Evolutionary conservation across 306 rosid genomes (phyloP).

Genomic region (Geum urbanum): DNA sequence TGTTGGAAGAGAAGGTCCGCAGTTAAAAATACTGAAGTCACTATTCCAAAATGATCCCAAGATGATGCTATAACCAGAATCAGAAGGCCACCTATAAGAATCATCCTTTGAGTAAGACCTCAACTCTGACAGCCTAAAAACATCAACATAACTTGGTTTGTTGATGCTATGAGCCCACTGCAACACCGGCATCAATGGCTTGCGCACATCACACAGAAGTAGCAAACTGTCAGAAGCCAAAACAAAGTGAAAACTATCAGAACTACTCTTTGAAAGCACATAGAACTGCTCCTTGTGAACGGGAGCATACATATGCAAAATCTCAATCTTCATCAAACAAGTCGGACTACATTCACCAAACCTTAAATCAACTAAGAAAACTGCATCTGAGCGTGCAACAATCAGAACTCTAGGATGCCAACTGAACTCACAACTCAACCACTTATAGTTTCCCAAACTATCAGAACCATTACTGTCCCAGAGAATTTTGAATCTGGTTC

Average conservation of each 20-base stretch:
- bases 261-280: constrained; percentile 44
- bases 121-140: constrained; percentile 46
- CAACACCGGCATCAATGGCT: constrained; percentile 53
- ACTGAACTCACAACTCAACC: constrained; percentile 73
- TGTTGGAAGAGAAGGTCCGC: constrained; percentile 45
- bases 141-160: constrained; percentile 39
- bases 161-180: constrained; percentile 62
- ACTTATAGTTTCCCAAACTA: constrained; percentile 24
- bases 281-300: constrained; percentile 44
- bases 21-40: constrained; percentile 54
- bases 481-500: constrained; percentile 44
- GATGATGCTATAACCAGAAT: constrained; percentile 58
- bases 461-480: constrained; percentile 32
- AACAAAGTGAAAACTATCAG: constrained; percentile 41
- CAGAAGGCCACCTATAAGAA: constrained; percentile 47
- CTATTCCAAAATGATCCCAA: constrained; percentile 64
- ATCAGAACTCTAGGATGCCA: constrained; percentile 63
- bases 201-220: constrained; percentile 60
- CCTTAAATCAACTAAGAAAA: constrained; percentile 64
- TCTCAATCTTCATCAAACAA: constrained; percentile 52
- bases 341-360: constrained; percentile 31
- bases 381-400: constrained; percentile 49
- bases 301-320: constrained; percentile 35
- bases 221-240: constrained; percentile 52
- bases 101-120: constrained; percentile 48